phyloP scores from a whole-genome alignment of 768 basidiomycete genomes.

The Tulasnella sp. region DNA sequence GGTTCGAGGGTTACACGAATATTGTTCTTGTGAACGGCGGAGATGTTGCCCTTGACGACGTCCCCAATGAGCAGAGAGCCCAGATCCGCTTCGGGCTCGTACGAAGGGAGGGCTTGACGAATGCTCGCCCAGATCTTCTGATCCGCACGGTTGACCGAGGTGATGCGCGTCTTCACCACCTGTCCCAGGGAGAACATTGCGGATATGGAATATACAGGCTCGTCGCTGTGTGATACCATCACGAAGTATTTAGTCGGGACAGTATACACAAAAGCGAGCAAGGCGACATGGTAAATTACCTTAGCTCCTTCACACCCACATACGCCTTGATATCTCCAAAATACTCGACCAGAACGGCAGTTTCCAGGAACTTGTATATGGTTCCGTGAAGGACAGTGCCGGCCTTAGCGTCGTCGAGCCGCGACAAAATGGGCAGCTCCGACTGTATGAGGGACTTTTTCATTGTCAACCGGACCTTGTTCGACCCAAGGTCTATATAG shows the following conservation, averaged over 20 bases:
- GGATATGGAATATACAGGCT: constrained; percentile 34
- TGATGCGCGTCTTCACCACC: constrained; percentile 67
- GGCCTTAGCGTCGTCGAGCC: constrained; percentile 51
- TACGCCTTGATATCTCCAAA: constrained; percentile 80
- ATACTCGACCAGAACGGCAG: constrained; percentile 74
- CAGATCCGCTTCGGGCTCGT: constrained; percentile 44
- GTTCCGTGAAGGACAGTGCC: constrained; percentile 73
- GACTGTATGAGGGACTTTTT: constrained; percentile 87
- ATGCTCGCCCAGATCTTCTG: constrained; percentile 71
- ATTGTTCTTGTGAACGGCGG: constrained; percentile 79
- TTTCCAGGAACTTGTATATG: constrained; percentile 72
- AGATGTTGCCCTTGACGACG: constrained; percentile 54
- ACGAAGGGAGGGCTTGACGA: constrained; percentile 56
- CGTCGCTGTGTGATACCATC: constrained; percentile 56
- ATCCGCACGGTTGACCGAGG: constrained; percentile 43
- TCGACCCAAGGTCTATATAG: constrained; percentile 60
- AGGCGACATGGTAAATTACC: constrained; percentile 35
- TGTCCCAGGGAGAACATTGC: constrained; percentile 69
- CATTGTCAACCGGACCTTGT: constrained; percentile 73
- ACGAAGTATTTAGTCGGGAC: not conserved
- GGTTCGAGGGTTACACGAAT: constrained; percentile 61
- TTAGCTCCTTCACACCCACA: constrained; percentile 70
- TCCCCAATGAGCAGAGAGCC: constrained; percentile 68
- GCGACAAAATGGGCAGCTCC: constrained; percentile 53
- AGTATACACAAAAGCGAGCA: not conserved